Conservation (phyloP, 1,284 basidiomycete genomes). For the Agaricales sp. region DNA sequence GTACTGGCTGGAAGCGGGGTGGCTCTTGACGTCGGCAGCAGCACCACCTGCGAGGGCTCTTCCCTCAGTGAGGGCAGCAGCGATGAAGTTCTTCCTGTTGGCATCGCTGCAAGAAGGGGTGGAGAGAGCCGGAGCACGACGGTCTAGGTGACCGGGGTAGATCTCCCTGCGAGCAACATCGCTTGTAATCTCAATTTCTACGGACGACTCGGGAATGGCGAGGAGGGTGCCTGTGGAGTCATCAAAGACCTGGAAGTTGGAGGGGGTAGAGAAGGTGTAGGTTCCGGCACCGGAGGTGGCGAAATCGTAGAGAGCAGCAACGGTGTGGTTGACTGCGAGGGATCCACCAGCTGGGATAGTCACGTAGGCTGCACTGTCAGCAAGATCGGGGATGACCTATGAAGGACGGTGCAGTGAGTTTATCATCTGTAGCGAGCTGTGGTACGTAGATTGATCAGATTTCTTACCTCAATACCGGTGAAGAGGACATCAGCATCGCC, state of each 20-base stretch:
- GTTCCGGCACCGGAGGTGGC: background rate
- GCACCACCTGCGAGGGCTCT: background rate
- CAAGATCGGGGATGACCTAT: background rate
- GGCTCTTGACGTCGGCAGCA: background rate
- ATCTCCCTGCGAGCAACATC: background rate
- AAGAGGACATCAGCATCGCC: slow-evolving; percentile 1
- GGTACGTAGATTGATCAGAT: background rate
- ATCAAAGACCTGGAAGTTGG: background rate
- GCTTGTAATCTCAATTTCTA: background rate
- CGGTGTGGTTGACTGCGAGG: background rate
- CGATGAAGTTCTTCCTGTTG: background rate
- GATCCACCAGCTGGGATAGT: background rate
- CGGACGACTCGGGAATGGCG: background rate
- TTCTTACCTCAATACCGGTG: background rate
- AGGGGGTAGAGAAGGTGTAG: background rate
- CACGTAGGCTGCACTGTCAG: background rate
- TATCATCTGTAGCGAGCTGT: too few relatives aligned
- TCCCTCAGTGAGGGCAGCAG: background rate
- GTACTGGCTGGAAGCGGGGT: background rate
- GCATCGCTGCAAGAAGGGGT: background rate
- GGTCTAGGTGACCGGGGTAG: background rate
- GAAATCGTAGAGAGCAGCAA: background rate
- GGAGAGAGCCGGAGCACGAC: background rate
- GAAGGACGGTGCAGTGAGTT: background rate
- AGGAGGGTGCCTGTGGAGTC: background rate